A percentile compares a stretch with the other conserved stretches of the same genome.
These are phyloP conservation scores for Colletotrichum orchidophilum DNA, from an alignment of 2,329 filamentous ascomycete genomes.

Conservation along the genomic window DNA sequence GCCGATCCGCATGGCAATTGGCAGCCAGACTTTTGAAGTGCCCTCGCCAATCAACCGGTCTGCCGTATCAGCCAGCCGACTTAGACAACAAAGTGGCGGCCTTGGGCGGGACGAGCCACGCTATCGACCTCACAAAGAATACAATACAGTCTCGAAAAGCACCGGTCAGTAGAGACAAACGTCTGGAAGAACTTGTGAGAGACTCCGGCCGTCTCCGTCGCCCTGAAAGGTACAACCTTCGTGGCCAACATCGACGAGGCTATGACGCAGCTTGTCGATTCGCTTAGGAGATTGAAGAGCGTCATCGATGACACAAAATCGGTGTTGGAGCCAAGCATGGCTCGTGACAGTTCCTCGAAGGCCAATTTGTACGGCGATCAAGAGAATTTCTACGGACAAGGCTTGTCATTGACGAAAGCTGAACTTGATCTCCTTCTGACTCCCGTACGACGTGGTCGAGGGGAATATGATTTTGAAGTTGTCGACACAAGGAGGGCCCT, in stretches of 20 bases:
- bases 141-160: constrained; percentile 4
- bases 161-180: constrained; percentile 50
- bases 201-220: background rate
- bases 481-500: background rate
- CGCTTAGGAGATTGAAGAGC: no score
- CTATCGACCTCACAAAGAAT: background rate
- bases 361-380: no score
- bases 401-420: background rate
- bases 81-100: background rate
- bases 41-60: background rate
- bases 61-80: background rate
- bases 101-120: background rate
- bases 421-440: background rate
- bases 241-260: background rate
- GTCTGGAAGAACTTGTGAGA: constrained; percentile 48
- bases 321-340: no score
- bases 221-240: background rate
- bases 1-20: background rate
- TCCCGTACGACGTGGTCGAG: background rate
- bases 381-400: background rate
- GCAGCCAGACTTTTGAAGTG: background rate
- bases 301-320: background rate
- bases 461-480: background rate
- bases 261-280: background rate
- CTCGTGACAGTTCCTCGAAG: no score